Evolutionary conservation across 1,139 yeast genomes (phyloP).

Genomic region (Groenewaldozyma sp.): DNA sequence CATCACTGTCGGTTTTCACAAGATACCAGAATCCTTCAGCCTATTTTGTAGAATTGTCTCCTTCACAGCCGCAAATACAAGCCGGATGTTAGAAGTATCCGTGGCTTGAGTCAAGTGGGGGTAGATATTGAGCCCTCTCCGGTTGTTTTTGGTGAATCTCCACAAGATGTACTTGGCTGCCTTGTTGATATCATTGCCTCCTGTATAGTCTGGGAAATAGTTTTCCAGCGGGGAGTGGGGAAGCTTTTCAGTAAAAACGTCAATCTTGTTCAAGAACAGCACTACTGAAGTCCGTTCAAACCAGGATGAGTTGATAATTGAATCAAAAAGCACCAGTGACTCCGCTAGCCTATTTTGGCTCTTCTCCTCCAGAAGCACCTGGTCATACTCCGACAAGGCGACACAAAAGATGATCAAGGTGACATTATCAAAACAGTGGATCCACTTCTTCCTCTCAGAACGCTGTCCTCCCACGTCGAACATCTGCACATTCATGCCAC

Average conservation of each 20-base stretch:
- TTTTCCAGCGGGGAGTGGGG: conserved; percentile 74
- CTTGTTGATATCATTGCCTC: conserved; percentile 79
- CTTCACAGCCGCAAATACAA: conserved; percentile 86
- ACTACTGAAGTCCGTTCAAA: conserved; percentile 80
- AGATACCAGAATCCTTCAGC: conserved; percentile 75
- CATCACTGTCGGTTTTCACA: conserved; percentile 20
- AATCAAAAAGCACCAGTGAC: conserved; percentile 74
- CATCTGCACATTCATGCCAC: conserved; percentile 66
- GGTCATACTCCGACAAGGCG: conserved; percentile 85
- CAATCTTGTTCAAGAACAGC: conserved; percentile 79
- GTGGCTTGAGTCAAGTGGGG: conserved; percentile 95
- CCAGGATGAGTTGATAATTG: conserved; percentile 92
- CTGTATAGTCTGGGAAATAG: conserved; percentile 83
- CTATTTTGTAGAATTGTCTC: conserved; percentile 83
- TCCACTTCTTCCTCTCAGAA: conserved; percentile 91
- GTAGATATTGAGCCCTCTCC: conserved; percentile 72
- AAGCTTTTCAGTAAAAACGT: conserved; percentile 77
- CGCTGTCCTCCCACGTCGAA: conserved; percentile 94
- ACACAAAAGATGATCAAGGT: conserved; percentile 85
- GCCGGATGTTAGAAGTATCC: conserved; percentile 77
- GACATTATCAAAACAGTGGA: conserved; percentile 89
- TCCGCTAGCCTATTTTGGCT: conserved; percentile 76
- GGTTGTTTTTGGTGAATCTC: conserved; percentile 80
- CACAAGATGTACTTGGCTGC: conserved; percentile 92
- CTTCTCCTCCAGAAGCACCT: conserved; percentile 64